Evolutionary conservation across 116 monocot species (phyloP).

Genomic region (Posidonia oceanica): DNA sequence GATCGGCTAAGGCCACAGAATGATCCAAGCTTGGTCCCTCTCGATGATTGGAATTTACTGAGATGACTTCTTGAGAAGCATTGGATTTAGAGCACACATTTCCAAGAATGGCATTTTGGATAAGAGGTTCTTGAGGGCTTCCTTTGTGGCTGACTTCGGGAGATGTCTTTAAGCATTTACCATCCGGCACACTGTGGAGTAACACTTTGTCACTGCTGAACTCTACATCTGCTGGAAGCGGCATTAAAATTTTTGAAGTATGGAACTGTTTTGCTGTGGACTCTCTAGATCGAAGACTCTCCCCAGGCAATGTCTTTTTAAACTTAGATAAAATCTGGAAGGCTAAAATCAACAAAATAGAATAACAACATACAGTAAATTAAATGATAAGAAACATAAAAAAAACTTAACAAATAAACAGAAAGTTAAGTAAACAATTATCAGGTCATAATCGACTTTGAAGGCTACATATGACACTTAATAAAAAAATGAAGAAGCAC

Average conservation of each 20-base stretch:
- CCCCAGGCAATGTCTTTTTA: conserved; percentile 1
- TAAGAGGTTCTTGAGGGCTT: no score
- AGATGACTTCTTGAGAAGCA: not conserved
- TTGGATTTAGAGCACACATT: not conserved
- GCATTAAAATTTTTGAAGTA: not conserved
- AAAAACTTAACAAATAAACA: not conserved
- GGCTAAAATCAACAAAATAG: not conserved
- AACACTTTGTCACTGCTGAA: not conserved
- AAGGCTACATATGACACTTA: not conserved
- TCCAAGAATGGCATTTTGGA: no score
- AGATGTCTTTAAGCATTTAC: not conserved
- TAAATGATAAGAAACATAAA: not conserved
- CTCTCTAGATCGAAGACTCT: not conserved
- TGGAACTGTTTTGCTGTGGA: not conserved
- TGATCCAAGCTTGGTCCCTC: not conserved
- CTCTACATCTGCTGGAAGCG: not conserved
- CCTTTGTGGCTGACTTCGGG: not conserved
- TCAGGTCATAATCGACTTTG: no score
- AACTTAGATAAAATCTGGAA: conserved; percentile 6
- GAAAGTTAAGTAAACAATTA: no score
- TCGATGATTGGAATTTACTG: not conserved
- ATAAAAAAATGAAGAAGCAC: not conserved
- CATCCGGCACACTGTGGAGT: not conserved
- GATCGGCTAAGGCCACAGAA: not conserved
- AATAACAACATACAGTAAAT: not conserved